Evolutionary conservation across 345 rosid species (phyloP).

Genomic region (Draba incana): DNA sequence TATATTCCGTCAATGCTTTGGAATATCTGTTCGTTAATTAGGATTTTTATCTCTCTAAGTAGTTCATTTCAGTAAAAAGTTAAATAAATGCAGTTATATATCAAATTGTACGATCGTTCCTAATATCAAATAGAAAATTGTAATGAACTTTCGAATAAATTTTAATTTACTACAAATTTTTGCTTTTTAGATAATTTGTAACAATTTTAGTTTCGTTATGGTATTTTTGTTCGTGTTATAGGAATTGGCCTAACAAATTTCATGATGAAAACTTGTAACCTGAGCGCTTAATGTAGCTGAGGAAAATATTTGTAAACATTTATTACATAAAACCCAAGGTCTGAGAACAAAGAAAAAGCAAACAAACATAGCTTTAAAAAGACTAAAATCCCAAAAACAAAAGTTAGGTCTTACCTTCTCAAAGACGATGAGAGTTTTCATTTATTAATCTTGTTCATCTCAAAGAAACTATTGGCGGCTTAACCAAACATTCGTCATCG

Average conservation of each 20-base stretch:
- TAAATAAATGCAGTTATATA: too few species aligned
- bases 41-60: not conserved
- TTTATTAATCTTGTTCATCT: constrained; percentile 34
- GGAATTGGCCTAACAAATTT: not conserved
- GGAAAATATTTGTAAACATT: constrained; percentile 6
- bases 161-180: not conserved
- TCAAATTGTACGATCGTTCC: too few species aligned
- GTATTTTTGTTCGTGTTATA: too few species aligned
- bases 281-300: not conserved
- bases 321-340: constrained; percentile 20
- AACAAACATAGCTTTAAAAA: constrained; percentile 8
- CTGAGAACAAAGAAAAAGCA: constrained; percentile 24
- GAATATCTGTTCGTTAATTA: not conserved
- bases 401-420: constrained; percentile 18
- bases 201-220: too few species aligned
- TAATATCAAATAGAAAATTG: too few species aligned
- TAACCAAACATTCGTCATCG: constrained; percentile 2
- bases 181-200: not conserved
- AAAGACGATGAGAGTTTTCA: constrained; percentile 30
- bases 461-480: constrained; percentile 16
- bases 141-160: too few species aligned
- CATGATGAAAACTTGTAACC: not conserved
- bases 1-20: not conserved
- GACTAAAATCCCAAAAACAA: constrained; percentile 27
- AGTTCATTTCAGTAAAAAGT: too few species aligned